Evolutionary conservation across 495 filamentous ascomycete species (phyloP).

Genomic region (Aspergillus leporis): DNA sequence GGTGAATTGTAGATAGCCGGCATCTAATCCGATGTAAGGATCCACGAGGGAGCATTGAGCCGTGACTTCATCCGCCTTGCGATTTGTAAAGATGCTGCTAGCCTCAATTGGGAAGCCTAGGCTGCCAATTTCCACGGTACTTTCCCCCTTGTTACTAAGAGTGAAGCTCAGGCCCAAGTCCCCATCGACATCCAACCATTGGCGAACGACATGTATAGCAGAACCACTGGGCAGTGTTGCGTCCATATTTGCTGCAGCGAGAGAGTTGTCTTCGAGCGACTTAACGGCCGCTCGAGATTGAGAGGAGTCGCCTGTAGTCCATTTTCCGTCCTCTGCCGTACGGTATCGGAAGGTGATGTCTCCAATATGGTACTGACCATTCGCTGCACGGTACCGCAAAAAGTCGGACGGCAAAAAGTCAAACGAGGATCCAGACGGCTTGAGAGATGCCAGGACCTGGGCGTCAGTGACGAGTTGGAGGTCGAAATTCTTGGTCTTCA

Average conservation of each 20-base stretch:
- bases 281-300: slow-evolving; percentile 31
- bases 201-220: slow-evolving; percentile 38
- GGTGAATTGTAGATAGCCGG: slow-evolving; percentile 49
- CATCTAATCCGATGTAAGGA: slow-evolving; percentile 54
- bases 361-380: slow-evolving; percentile 53
- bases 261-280: slow-evolving; percentile 21
- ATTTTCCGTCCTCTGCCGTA: slow-evolving; percentile 13
- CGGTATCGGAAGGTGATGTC: slow-evolving; percentile 53
- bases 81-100: slow-evolving; percentile 58
- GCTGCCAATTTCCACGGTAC: slow-evolving; percentile 47
- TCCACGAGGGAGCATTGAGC: slow-evolving; percentile 45
- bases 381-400: slow-evolving; percentile 36
- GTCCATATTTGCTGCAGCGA: slow-evolving; percentile 28
- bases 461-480: slow-evolving; percentile 35
- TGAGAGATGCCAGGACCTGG: slow-evolving; percentile 42
- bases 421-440: slow-evolving; percentile 33
- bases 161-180: slow-evolving; percentile 50
- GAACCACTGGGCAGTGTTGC: slow-evolving; percentile 27
- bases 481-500: slow-evolving; percentile 40
- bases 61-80: slow-evolving; percentile 40
- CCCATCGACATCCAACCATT: slow-evolving; percentile 42
- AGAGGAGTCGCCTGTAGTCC: slow-evolving; percentile 10
- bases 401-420: slow-evolving; percentile 52
- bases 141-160: slow-evolving; percentile 38
- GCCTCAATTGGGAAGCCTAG: slow-evolving; percentile 55